Evolutionary conservation across 1,139 yeast genomes (phyloP), one percentile per base, ranked within the genome.

Genomic region (Blastobotrys aristatus): DNA sequence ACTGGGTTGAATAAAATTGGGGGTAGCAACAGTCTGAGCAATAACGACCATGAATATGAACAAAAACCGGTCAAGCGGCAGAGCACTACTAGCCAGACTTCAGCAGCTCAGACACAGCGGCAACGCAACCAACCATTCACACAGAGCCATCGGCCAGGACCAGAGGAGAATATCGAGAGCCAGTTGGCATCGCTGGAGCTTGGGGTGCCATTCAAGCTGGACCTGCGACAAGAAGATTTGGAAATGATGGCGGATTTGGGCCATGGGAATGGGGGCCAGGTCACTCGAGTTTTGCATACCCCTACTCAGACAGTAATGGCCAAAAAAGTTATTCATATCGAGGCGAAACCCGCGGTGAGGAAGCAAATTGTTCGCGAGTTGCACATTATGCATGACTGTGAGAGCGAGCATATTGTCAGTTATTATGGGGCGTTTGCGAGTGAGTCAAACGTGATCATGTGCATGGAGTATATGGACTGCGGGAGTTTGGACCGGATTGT

Each of bases 401-500:
- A 82, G 79, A 58, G 75, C 42, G 89, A 89, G 2, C 87, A 77
- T 59, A 90, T 92, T 48, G 86, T 89, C 43, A 88, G 86, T 44
- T 92, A 89, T 63, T 90, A 82, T 65, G 97, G 97, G 4, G 96
- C 96, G 0, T 86, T 82, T 62, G 74, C 84, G 42, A 75, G 77
- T 54, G 80, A 76, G 56, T 52, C 61, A 27, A 82, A 79, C 58
- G 86, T 85, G 31, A 84, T 88, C 17, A 84, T 92, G 54, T 84
- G 96, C 66, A 88, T 90, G 96, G 97, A 92, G 65, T 90, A 87
- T 65, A 86, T 92, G 79, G 95, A 92, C 66, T 86, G 96, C 66
- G 94, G 96, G 0, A 88, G 97, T 0, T 72, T 92, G 44, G 97
- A 90, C 64, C 80, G 86, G 53, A 84, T 90, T 27, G 69, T 82